A percentile compares a stretch with the other conserved stretches of the same genome.
phyloP scores from a whole-genome alignment of 1,139 yeast genomes.

The Yamadazyma taylorii region DNA sequence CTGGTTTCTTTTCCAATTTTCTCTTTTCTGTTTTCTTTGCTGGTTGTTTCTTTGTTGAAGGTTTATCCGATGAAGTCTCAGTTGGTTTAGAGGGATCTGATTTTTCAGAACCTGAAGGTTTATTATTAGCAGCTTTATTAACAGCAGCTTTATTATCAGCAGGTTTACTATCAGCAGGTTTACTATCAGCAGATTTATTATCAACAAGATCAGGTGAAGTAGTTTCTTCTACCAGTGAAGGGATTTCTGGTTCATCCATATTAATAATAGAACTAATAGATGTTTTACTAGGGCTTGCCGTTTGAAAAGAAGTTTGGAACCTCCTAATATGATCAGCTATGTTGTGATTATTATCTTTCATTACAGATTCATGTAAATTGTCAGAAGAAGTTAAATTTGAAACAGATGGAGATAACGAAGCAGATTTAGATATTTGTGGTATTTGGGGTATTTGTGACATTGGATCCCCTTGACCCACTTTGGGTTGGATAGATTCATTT shows the following conservation, averaged over 20 bases:
- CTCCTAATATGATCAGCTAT: conserved; percentile 25
- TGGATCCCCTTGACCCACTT: conserved; percentile 4
- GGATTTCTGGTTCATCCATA: conserved; percentile 25
- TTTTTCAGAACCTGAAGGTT: background rate
- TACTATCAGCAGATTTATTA: background rate
- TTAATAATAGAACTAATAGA: conserved; percentile 41
- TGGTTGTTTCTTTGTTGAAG: conserved; percentile 1
- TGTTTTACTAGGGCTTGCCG: conserved; percentile 24
- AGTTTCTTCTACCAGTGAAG: conserved; percentile 7
- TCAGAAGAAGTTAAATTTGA: conserved; percentile 1
- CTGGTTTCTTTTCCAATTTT: conserved; percentile 16
- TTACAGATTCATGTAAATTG: background rate
- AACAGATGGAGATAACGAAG: conserved; percentile 1
- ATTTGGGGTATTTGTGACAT: background rate
- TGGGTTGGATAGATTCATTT: conserved; percentile 1
- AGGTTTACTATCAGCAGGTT: no score
- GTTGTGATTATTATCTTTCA: background rate
- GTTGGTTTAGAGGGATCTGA: background rate
- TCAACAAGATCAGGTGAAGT: background rate
- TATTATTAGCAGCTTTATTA: no score
- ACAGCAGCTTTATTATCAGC: background rate
- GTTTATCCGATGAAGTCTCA: conserved; percentile 9
- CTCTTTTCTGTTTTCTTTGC: conserved; percentile 8
- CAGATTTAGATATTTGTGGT: conserved; percentile 1
- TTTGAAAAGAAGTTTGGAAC: conserved; percentile 33